Conservation (phyloP, 179 eudicot species). For the Beta macrorhiza region DNA sequence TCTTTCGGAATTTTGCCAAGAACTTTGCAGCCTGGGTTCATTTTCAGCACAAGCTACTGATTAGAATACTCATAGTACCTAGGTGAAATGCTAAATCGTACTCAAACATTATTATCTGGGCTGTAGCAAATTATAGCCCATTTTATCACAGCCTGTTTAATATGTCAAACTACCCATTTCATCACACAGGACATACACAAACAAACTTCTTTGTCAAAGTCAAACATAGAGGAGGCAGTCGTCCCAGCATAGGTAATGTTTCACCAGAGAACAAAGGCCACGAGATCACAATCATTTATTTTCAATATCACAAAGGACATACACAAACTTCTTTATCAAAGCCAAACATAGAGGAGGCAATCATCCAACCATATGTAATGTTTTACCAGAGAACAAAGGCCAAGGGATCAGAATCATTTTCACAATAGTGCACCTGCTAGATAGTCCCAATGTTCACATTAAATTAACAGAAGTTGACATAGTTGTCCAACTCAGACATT, state of each 20-base stretch:
- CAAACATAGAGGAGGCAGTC: not conserved
- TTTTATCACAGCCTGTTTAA: not conserved
- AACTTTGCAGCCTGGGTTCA: conserved; percentile 55
- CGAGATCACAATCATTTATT: too few relatives aligned
- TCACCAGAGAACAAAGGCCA: not conserved
- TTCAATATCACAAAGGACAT: too few relatives aligned
- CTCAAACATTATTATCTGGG: not conserved
- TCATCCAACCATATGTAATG: too few relatives aligned
- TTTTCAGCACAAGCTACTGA: conserved; percentile 18
- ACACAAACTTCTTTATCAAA: too few relatives aligned
- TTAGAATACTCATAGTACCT: not conserved
- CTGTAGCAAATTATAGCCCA: not conserved
- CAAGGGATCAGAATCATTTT: not conserved
- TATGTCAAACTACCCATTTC: not conserved
- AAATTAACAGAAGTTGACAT: not conserved
- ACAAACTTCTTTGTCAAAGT: not conserved
- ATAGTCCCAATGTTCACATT: not conserved
- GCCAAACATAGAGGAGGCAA: too few relatives aligned
- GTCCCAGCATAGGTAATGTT: not conserved
- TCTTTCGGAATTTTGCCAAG: conserved; percentile 52
- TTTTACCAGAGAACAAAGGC: not conserved
- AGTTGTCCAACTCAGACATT: not conserved
- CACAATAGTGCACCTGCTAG: not conserved
- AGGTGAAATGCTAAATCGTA: not conserved
- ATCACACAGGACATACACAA: too few relatives aligned